These are phyloP conservation scores for Macrotyloma uniflorum DNA, from an alignment of 306 rosid genomes.

Conservation along the genomic window DNA sequence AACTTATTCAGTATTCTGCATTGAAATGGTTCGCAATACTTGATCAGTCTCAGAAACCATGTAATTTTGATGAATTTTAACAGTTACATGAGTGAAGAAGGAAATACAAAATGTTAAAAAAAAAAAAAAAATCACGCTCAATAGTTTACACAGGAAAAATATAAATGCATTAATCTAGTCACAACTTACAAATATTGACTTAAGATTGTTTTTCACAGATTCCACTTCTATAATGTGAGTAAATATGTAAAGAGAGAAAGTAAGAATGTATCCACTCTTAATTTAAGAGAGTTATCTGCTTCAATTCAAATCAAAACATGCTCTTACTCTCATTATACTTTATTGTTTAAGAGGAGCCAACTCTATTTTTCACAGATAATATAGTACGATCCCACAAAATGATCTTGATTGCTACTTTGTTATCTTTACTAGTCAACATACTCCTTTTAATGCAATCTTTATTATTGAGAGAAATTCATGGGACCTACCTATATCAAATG, in stretches of 20 bases:
- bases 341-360: not conserved
- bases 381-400: conserved; percentile 18
- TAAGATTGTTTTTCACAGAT: not conserved
- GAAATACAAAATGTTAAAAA: not conserved
- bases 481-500: not conserved
- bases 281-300: not conserved
- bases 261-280: not conserved
- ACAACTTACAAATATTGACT: not conserved
- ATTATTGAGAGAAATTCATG: not conserved
- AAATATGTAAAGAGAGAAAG: not conserved
- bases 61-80: conserved; percentile 11
- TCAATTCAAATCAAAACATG: not conserved
- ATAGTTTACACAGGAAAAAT: conserved; percentile 9
- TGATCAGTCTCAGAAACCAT: not conserved
- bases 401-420: not conserved
- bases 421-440: not conserved
- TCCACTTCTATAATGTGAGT: not conserved
- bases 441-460: not conserved
- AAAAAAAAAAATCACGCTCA: not conserved
- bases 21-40: conserved; percentile 15
- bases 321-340: not conserved
- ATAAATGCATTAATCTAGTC: not conserved
- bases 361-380: not conserved
- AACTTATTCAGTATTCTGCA: conserved; percentile 93
- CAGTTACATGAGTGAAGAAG: not conserved